Evolutionary conservation across 129 eudicot genomes (phyloP), one percentile per base, ranked within the genome.

Genomic region (Flaveria ramosissima): DNA sequence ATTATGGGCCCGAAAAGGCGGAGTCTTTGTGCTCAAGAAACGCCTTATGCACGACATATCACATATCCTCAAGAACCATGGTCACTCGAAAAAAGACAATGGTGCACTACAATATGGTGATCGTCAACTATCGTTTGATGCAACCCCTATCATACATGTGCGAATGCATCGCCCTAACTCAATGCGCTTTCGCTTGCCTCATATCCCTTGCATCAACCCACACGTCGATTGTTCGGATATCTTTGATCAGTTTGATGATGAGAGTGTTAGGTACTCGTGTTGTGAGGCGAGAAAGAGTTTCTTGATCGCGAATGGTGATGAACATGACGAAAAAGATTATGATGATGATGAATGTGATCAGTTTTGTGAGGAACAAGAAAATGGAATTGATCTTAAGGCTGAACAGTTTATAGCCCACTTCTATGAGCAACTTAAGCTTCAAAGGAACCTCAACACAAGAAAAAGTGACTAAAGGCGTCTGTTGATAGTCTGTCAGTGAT

Each of bases 161-260:
- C 81, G 68, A 77, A 88, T 92, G 98, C 91, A 88, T 15, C 92
- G 98, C 0, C 98, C 98, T 9, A 74, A 88, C 51, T 88, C 98
- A 13, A 57, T 90, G 81, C 76, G 92, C 0, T 92, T 92, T 72
- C 86, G 71, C 19, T 43, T 88, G 81, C 96, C 96, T 24, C 79
- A 81, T 71, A 90, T 91, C 20, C 97, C 97, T 2, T 92, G 96
- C 78, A 88, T 92, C 56, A 86, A 81, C 10, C 92, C 96, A 0
- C 81, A 75, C 3, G 30, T 24, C 2, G 81, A 64, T 55, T 92
- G 89, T 72, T 32, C 32, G 3, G 85, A 90, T 42, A 83, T 87
- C 71, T 89, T 86, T 68, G 80, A 45, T 45, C 50, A 69, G 24
- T 78, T 68, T 12, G 75, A 77, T 11, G 61, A 24, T 55, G 43